A percentile compares a stretch with the other conserved stretches of the same genome.
These are phyloP conservation scores for Theobroma grandiflorum DNA, from an alignment of 441 rosid species.

Conservation along the genomic window DNA sequence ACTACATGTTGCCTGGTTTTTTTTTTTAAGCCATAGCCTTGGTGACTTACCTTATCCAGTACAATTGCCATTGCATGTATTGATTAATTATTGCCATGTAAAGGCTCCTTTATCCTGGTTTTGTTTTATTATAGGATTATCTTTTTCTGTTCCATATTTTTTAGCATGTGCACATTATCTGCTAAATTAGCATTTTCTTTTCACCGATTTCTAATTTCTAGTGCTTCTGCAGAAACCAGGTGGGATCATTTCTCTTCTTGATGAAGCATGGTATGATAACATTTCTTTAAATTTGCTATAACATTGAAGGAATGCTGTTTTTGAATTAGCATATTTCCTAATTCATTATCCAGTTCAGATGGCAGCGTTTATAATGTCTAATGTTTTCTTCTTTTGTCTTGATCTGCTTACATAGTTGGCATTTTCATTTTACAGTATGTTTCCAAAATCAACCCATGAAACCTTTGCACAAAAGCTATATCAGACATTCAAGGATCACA, in stretches of 20 bases:
- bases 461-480: constrained; percentile 77
- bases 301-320: constrained; percentile 4
- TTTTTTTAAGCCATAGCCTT: background rate
- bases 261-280: constrained; percentile 74
- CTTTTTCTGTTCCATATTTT: constrained; percentile 22
- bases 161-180: constrained; percentile 25
- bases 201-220: constrained; percentile 31
- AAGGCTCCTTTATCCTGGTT: constrained; percentile 25
- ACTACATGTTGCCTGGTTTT: background rate
- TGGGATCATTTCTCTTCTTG: constrained; percentile 80
- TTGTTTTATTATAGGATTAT: constrained; percentile 27
- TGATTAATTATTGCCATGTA: constrained; percentile 18
- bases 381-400: background rate
- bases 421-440: constrained; percentile 57
- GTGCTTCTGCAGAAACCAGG: constrained; percentile 72
- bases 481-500: constrained; percentile 69
- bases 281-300: constrained; percentile 25
- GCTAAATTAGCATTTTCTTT: constrained; percentile 26
- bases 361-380: constrained; percentile 5
- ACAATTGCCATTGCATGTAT: background rate
- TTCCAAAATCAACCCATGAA: constrained; percentile 78
- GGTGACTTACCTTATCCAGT: background rate
- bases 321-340: constrained; percentile 16
- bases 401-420: constrained; percentile 29
- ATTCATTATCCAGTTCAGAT: constrained; percentile 1